Percentiles rank a stretch among this genome's conserved stretches.
phyloP scores from a whole-genome alignment of 441 rosid species.

The Euphorbia schlechtendalii region DNA sequence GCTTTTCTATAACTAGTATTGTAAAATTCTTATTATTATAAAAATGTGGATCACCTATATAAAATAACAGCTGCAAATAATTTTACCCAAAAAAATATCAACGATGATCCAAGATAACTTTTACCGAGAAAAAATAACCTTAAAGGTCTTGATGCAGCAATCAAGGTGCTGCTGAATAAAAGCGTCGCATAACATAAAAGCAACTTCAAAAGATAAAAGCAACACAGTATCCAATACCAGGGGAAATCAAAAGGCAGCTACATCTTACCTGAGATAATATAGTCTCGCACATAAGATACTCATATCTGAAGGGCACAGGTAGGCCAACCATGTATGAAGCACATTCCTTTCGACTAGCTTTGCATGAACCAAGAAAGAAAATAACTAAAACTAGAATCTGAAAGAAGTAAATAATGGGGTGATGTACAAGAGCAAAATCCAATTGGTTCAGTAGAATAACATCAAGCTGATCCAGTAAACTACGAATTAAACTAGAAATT shows the following conservation, averaged over 20 bases:
- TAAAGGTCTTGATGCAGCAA: not conserved
- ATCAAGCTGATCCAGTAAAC: slow-evolving; percentile 10
- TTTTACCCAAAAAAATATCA: not conserved
- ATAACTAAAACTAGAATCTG: slow-evolving; percentile 23
- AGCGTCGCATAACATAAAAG: not conserved
- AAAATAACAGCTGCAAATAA: not conserved
- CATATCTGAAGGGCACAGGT: slow-evolving; percentile 95
- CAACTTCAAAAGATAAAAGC: not conserved
- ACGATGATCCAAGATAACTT: not conserved
- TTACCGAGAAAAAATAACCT: not conserved
- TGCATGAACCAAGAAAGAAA: slow-evolving; percentile 61
- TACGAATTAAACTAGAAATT: not conserved
- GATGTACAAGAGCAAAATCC: not conserved
- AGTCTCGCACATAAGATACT: slow-evolving; percentile 99
- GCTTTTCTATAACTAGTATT: not conserved
- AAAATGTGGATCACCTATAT: not conserved
- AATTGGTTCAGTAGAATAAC: not conserved
- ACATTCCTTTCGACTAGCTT: slow-evolving; percentile 99
- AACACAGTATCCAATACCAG: not conserved
- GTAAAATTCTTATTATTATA: not conserved
- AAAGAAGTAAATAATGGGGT: not conserved
- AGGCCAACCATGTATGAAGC: slow-evolving; percentile 92
- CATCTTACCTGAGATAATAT: slow-evolving; percentile 87
- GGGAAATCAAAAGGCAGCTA: slow-evolving; percentile 14
- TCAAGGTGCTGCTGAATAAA: slow-evolving; percentile 7